Conservation (phyloP, 441 rosid species). For the Aquilaria agallochum region DNA sequence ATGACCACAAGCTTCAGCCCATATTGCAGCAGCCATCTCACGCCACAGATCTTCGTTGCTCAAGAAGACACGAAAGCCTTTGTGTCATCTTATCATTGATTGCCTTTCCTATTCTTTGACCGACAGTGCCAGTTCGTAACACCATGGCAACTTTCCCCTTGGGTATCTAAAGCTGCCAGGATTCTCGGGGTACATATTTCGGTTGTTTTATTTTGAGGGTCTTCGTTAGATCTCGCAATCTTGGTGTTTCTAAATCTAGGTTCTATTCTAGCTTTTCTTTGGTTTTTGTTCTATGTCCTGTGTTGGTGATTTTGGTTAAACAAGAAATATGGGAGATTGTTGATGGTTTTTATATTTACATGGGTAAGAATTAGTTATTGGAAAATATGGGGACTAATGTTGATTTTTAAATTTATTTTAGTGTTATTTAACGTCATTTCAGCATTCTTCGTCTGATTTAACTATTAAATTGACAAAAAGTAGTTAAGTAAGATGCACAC, state of each 20-base stretch:
- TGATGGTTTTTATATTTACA: too few relatives aligned
- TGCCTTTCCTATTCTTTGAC: conserved; percentile 64
- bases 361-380: too few relatives aligned
- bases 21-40: conserved; percentile 53
- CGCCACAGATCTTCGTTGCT: conserved; percentile 80
- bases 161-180: conserved; percentile 76
- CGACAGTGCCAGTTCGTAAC: conserved; percentile 34
- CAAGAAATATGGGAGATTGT: too few relatives aligned
- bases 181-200: conserved; percentile 65
- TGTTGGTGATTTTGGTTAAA: too few relatives aligned
- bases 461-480: too few relatives aligned
- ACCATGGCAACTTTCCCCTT: conserved; percentile 49
- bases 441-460: too few relatives aligned
- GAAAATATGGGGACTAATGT: too few relatives aligned
- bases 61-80: conserved; percentile 96
- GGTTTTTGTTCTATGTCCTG: conserved; percentile 1
- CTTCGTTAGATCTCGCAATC: conserved; percentile 18
- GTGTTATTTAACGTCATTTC: too few relatives aligned
- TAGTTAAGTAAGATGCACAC: too few relatives aligned
- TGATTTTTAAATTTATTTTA: too few relatives aligned
- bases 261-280: conserved; percentile 2
- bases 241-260: conserved; percentile 4
- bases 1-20: conserved; percentile 64
- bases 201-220: conserved; percentile 5
- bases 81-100: conserved; percentile 89